Evolutionary conservation across 2,329 filamentous ascomycete genomes (phyloP), one percentile per base, ranked within the genome.

Genomic region (Stagonosporopsis rhizophila): DNA sequence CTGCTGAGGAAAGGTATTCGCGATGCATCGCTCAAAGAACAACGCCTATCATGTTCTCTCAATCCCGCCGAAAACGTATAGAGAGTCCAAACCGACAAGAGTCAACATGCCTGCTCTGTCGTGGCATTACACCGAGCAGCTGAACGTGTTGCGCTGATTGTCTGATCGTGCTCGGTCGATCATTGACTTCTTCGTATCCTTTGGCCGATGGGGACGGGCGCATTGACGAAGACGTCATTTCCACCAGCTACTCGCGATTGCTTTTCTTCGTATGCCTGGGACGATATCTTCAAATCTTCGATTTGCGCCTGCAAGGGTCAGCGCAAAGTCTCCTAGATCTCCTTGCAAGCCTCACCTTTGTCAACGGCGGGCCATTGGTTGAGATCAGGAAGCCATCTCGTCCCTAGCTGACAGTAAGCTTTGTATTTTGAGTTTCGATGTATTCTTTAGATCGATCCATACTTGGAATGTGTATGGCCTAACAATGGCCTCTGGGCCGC

Each of bases 351-450:
- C 27, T 37, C 71, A 78, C 76, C 70, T 78, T 75, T n/a, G 76
- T 79, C 60, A 78, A 65, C 27, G 76, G 70, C 22, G 74, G 74
- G 7, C 75, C 76, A 23, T 71, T 61, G 4, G 76, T 77, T 15
- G 76, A 78, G 27, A 79, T 70, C 17, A 79, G 66, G 46, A 79
- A 79, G 5, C 77, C 77, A 61, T 79, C 77, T 20, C 77, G 70
- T 51, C 77, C 77, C 76, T 78, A 49, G 12, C 6, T 52, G 20
- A 20, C 20, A 12, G 49, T 74, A 48, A 72, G 64, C 44, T 30
- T 52, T 57, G 30, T 7, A 5, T 28, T 1, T 17, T 22, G 11
- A 17, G 6, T 17, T 11, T 12, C 6, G 30, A 14, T n/a, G 30
- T n/a, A 4, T 0, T 25, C 15, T 1, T 3, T 28, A 14, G 5